Conservation (phyloP, 2,329 filamentous ascomycete genomes). For the Metarhizium guizhouense region DNA sequence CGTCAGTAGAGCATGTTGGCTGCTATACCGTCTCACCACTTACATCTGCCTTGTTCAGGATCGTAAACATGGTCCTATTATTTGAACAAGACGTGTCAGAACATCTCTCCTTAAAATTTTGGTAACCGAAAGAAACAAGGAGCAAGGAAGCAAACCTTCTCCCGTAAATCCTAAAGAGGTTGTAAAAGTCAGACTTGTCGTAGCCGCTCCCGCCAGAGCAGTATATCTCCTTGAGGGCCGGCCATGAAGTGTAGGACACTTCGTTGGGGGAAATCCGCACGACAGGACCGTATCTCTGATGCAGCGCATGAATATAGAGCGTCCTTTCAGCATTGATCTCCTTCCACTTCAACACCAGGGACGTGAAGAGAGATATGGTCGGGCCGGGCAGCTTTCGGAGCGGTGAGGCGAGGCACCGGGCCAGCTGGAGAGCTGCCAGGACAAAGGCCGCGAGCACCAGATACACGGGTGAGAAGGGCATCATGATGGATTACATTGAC, state of each 20-base stretch:
- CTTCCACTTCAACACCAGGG: slow-evolving; percentile 42
- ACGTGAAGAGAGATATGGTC: slow-evolving; percentile 37
- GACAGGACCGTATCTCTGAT: slow-evolving; percentile 32
- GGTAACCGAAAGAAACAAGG: neutral
- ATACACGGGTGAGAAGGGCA: slow-evolving; percentile 17
- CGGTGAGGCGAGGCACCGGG: slow-evolving; percentile 22
- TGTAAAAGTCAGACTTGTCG: slow-evolving; percentile 57
- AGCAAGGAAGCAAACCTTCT: slow-evolving; percentile 33
- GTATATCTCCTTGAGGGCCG: slow-evolving; percentile 40
- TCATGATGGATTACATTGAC: slow-evolving; percentile 5
- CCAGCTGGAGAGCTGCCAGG: slow-evolving; percentile 15
- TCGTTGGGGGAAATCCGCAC: slow-evolving; percentile 38
- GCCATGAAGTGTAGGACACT: slow-evolving; percentile 30
- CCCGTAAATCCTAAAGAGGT: slow-evolving; percentile 49
- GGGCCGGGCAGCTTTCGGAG: slow-evolving; percentile 39
- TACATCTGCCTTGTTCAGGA: slow-evolving; percentile 43
- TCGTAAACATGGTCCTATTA: slow-evolving; percentile 50
- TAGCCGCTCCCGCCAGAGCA: slow-evolving; percentile 52
- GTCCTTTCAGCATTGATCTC: slow-evolving; percentile 46
- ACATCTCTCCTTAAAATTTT: neutral
- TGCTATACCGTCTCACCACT: slow-evolving; percentile 11
- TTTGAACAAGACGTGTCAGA: slow-evolving; percentile 1
- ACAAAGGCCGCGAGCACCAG: slow-evolving; percentile 14
- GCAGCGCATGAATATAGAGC: slow-evolving; percentile 44
- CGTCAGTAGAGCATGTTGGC: neutral